phyloP scores from a whole-genome alignment of 306 rosid species.

The Acacia confusa region DNA sequence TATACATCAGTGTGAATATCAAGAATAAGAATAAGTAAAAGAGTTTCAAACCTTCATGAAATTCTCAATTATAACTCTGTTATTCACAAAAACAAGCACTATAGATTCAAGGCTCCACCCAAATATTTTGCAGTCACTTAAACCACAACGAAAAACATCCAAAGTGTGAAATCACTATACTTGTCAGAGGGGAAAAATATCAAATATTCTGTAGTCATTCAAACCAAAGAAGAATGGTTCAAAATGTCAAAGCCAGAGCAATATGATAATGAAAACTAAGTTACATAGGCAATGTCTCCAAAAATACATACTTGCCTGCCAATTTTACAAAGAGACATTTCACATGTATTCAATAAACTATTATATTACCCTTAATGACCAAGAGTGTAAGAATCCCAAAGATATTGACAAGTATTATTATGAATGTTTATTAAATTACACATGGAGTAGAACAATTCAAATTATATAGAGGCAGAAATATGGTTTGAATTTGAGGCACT shows the following conservation, averaged over 20 bases:
- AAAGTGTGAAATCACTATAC: slow-evolving; percentile 75
- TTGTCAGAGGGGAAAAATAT: slow-evolving; percentile 38
- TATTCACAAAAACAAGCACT: too few relatives aligned
- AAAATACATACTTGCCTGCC: neutral
- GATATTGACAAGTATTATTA: neutral
- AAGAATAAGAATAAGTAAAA: neutral
- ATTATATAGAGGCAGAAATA: neutral
- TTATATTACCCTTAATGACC: neutral
- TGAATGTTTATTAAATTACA: slow-evolving; percentile 19
- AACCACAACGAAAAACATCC: slow-evolving; percentile 60
- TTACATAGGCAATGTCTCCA: too few relatives aligned
- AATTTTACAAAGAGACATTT: neutral
- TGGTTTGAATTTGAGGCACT: slow-evolving; percentile 70
- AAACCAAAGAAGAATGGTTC: slow-evolving; percentile 20
- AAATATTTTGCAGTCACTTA: too few relatives aligned
- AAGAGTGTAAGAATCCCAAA: neutral
- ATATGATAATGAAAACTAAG: too few relatives aligned
- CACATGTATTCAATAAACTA: slow-evolving; percentile 15
- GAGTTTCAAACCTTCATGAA: slow-evolving; percentile 76
- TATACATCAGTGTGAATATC: neutral
- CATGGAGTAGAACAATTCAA: neutral
- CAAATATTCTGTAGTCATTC: slow-evolving; percentile 3
- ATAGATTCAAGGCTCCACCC: too few relatives aligned
- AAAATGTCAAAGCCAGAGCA: neutral
- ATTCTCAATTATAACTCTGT: slow-evolving; percentile 78